Base-by-base conservation (phyloP, 169 alveolate species). In the Eimeria sp. region DNA sequence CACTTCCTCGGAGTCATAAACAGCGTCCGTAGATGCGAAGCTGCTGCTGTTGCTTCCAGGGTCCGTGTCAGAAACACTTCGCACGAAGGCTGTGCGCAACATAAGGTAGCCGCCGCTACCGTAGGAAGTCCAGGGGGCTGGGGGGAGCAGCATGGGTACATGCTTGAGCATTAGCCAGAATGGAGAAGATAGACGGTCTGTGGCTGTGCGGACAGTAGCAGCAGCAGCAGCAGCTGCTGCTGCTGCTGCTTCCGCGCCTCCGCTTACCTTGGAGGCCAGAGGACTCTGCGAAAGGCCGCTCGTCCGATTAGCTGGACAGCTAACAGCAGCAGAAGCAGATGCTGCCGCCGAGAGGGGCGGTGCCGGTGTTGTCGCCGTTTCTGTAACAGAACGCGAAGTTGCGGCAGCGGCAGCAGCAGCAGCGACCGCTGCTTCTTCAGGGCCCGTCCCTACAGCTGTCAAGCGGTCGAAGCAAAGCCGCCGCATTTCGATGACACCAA, bases 71-170 rank as follows among this genome's bases (percentile, higher is more conserved):
- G 95, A 72, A 30, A 91, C 91, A 25, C 89, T 83, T 3, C 95
- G 89, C 72, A 91, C 90, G 82, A 91, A 91, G 18, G 95, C 70
- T 20, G 83, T 73, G 40, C 95, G 95, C 95, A 91, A 87, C 95
- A 91, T 91, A 83, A 91, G 70, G 70, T 91, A 91, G 63, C 88
- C 95, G 54, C 95, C 95, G 47, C 70, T 57, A 49, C 82, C 61
- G 61, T 58, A 91, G 65, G 75, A 51, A 6, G 67, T 54, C 95
- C 95, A 91, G 5, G 95, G 95, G 80, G 84, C 70, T n/a, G 95
- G 95, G 5, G 95, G 90, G 20, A 76, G 67, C 57, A 91, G n/a
- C 95, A 91, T 91, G 45, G 95, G 95, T 63, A 91, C 70, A 57
- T 76, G 82, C 83, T 76, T 91, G 75, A 91, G 95, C 58, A 91